phyloP scores from a whole-genome alignment of 2,329 filamentous ascomycete species.

The Aspergillus thermomutatus region DNA sequence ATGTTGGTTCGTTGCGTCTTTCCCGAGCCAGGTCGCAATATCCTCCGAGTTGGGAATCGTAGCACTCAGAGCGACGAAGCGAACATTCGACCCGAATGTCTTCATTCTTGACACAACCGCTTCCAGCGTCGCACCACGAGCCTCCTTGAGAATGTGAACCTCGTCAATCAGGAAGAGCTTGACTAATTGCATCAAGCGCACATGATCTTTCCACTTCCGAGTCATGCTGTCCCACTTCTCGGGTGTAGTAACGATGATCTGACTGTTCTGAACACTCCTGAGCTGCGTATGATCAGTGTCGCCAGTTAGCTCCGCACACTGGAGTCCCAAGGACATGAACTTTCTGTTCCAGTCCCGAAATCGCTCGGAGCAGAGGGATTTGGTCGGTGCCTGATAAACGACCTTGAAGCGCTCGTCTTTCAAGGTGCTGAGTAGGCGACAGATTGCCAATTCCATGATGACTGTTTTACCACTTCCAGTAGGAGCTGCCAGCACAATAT shows the following conservation, averaged over 20 bases:
- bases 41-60: slow-evolving; percentile 81
- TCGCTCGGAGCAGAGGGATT: slow-evolving; percentile 75
- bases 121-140: slow-evolving; percentile 74
- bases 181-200: slow-evolving; percentile 68
- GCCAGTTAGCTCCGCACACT: slow-evolving; percentile 75
- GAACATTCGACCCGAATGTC: slow-evolving; percentile 68
- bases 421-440: slow-evolving; percentile 60
- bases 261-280: slow-evolving; percentile 66
- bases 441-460: slow-evolving; percentile 78
- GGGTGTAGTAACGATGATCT: slow-evolving; percentile 81
- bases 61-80: slow-evolving; percentile 78
- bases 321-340: slow-evolving; percentile 64
- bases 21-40: slow-evolving; percentile 76
- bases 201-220: slow-evolving; percentile 79
- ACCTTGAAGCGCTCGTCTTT: slow-evolving; percentile 68
- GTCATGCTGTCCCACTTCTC: slow-evolving; percentile 93
- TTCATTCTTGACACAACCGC: slow-evolving; percentile 87
- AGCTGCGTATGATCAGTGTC: slow-evolving; percentile 70
- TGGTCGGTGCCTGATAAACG: slow-evolving; percentile 81
- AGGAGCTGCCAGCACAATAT: slow-evolving; percentile 75
- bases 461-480: slow-evolving; percentile 85
- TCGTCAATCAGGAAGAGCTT: slow-evolving; percentile 83
- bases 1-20: slow-evolving; percentile 55
- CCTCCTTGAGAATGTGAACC: slow-evolving; percentile 79
- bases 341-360: slow-evolving; percentile 74